Conservation (phyloP, 2,329 filamentous ascomycete genomes). For the Aspergillus texensis region DNA sequence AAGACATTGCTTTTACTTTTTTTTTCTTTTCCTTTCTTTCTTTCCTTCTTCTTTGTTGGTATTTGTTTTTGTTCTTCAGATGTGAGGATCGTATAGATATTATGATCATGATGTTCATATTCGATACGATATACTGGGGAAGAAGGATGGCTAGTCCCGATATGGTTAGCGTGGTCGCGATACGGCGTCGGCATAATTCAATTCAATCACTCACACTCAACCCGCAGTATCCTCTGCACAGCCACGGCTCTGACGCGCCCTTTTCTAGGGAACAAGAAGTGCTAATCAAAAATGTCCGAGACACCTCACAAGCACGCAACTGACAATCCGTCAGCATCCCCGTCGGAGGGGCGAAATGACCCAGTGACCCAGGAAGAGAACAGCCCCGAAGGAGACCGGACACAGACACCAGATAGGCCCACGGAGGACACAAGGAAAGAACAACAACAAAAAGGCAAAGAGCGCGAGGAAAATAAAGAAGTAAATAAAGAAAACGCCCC, state of each 20-base stretch:
- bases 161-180: neutral
- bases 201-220: neutral
- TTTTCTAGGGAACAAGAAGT: neutral
- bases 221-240: neutral
- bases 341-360: slow-evolving; percentile 1
- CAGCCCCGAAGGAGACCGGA: neutral
- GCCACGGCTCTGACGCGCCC: neutral
- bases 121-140: neutral
- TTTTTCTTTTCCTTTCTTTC: fast-evolving
- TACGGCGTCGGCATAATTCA: neutral
- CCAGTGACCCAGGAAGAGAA: slow-evolving; percentile 1
- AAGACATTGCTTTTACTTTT: no score
- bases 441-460: slow-evolving; percentile 32
- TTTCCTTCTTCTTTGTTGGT: no score
- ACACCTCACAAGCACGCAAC: slow-evolving; percentile 9
- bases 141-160: neutral
- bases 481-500: slow-evolving; percentile 13
- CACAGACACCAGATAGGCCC: neutral
- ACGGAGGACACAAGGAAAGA: slow-evolving; percentile 47
- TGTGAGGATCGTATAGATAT: neutral
- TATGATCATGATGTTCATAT: neutral
- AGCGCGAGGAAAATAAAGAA: slow-evolving; percentile 18
- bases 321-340: slow-evolving; percentile 10
- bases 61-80: neutral
- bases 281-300: slow-evolving; percentile 21